phyloP scores from a whole-genome alignment of 169 alveolate species.

The Cardiosporidium cionae region DNA sequence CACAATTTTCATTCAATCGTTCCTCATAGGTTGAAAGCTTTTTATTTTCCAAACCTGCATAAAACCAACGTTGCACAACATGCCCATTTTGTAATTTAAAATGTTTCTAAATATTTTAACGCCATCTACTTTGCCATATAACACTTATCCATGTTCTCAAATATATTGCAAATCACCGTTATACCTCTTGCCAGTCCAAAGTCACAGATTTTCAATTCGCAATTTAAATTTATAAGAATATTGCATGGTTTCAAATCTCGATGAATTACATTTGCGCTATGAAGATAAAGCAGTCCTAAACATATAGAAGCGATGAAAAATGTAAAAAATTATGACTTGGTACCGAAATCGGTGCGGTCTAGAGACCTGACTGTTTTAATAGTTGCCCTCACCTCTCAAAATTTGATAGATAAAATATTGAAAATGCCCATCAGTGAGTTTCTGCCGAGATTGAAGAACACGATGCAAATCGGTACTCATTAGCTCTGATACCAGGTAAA shows the following conservation, averaged over 20 bases:
- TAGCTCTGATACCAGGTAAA: conserved; percentile 55
- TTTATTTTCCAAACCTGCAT: no score
- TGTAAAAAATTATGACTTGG: no score
- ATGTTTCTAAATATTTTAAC: no score
- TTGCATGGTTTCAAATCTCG: conserved; percentile 98
- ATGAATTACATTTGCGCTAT: conserved; percentile 87
- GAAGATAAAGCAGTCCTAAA: background rate
- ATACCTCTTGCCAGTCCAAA: conserved; percentile 30
- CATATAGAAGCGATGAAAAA: no score
- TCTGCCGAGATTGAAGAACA: conserved; percentile 77
- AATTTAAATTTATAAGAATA: conserved; percentile 91
- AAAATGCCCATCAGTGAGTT: conserved; percentile 79
- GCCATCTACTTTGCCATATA: no score
- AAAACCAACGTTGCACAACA: no score
- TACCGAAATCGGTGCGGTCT: no score
- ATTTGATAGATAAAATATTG: conserved; percentile 70
- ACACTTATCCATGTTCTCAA: no score
- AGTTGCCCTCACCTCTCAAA: conserved; percentile 23
- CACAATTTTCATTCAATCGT: no score
- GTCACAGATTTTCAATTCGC: conserved; percentile 85
- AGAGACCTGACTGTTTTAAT: background rate
- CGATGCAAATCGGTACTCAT: conserved; percentile 86
- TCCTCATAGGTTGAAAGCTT: no score
- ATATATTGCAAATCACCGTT: background rate
- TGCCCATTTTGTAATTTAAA: no score